phyloP scores from a whole-genome alignment of 2,329 filamentous ascomycete genomes.

The Tolypocladium capitatum region DNA sequence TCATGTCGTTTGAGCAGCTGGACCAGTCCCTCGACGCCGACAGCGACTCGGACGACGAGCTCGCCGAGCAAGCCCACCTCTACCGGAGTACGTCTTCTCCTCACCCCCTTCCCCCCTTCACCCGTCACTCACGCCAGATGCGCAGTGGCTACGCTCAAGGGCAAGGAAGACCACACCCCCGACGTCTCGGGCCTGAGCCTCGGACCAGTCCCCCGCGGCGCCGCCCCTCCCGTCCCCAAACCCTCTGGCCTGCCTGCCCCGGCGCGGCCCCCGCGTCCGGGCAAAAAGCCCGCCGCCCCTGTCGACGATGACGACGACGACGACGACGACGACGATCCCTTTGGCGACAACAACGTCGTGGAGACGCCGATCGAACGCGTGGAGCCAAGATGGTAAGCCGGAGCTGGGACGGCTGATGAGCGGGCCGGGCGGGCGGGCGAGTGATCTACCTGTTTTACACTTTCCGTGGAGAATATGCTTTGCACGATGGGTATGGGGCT shows the following conservation, averaged over 20 bases:
- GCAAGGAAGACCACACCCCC: slow-evolving; percentile 30
- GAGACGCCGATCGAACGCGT: slow-evolving; percentile 18
- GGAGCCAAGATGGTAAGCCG: slow-evolving; percentile 17
- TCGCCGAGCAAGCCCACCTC: slow-evolving; percentile 52
- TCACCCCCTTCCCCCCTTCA: not conserved
- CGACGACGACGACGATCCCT: slow-evolving; percentile 74
- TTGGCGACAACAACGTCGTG: slow-evolving; percentile 69
- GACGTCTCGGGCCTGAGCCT: slow-evolving; percentile 34
- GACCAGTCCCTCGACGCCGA: slow-evolving; percentile 73
- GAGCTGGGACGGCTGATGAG: not conserved
- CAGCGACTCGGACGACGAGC: slow-evolving; percentile 56
- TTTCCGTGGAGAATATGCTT: not conserved
- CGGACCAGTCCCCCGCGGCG: slow-evolving; percentile 19
- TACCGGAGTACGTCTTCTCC: slow-evolving; percentile 39
- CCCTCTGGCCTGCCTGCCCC: not conserved
- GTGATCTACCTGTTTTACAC: not conserved
- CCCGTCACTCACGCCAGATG: slow-evolving; percentile 5
- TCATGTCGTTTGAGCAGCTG: slow-evolving; percentile 91
- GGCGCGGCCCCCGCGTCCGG: not conserved
- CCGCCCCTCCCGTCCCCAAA: slow-evolving; percentile 27
- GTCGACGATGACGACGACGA: slow-evolving; percentile 44
- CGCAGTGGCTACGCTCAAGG: slow-evolving; percentile 39
- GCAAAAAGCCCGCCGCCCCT: slow-evolving; percentile 10
- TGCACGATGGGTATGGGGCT: not conserved
- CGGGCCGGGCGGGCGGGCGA: not conserved